Evolutionary conservation across 2,329 filamentous ascomycete species (phyloP), one percentile per base, ranked within the genome.

Genomic region (Cytospora paraplurivora): DNA sequence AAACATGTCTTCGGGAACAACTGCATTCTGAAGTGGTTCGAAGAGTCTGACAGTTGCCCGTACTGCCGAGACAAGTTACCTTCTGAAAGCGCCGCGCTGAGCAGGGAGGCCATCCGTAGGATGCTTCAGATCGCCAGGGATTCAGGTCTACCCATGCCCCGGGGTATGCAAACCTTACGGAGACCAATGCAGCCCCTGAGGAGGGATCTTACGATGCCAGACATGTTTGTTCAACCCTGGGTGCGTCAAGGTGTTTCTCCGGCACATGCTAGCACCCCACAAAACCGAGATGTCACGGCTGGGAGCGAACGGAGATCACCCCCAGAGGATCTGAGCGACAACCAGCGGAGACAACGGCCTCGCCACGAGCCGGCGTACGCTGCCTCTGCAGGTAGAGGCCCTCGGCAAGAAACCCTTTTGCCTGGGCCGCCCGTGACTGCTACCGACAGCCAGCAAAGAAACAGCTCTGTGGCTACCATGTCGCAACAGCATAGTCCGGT

Each of bases 1-100:
- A 85, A 83, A 67, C 86, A 89, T 68, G 72, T 88, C 7, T 89
- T 89, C 71, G 86, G 86, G 19, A 80, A 87, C 62, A 79, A 82
- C 68, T 89, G 86, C 71, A 85, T 89, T 67, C 86, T 84, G 71
- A 87, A 85, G 68, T 89, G 86, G 86, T 81, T 89, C 50, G 78
- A 84, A 59, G 84, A 88, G 53, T 84, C 84, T 1, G 81, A 86
- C 68, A 86, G 78, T 61, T 89, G 86, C 67, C 86, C 86, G 0
- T 88, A 88, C 69, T 89, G 86, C 72, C 82, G 86, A 33, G 81
- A 85, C 66, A 86, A 86, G 68, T 76, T 89, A 32, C 83, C 79
- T 3, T 82, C 84, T 1, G 82, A 86, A 63, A 64, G 61, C 62
- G 56, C 68, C 50, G 41, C 73, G 41, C 68, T 72, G 7, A 65